Base-by-base conservation (phyloP, 768 basidiomycete genomes). In the Mycena polygramma region DNA sequence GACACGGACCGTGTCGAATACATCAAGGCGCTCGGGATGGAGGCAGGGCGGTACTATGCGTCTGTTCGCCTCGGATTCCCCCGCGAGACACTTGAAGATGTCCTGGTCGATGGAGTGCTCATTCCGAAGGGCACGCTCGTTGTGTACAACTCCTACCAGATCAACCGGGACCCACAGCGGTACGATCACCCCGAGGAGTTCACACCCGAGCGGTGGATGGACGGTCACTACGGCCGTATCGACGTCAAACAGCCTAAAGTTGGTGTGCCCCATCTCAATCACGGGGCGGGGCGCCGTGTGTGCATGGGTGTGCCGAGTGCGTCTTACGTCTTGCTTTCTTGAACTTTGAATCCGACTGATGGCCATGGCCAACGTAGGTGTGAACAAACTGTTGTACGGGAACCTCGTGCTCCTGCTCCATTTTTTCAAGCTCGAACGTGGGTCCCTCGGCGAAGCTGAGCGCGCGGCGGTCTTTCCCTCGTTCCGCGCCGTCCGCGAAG, bases 1-100 rank as follows among this genome's bases (percentile, higher is more conserved):
- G 68, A 69, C 54, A 69, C 68, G 37, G 68, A 63, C 45, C 68
- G 68, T 54, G 61, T 69, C 8, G 68, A 69, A 9, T 69, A 69
- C 45, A 63, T 69, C 68, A 69, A 62, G 22, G 68, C 68, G 46
- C 61, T 69, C 53, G 68, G 68, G 19, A 55, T 49, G 59, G 67
- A 68, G 20, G 67, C 60, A 35, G 67, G 67, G 0, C 59, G 67
- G 11, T 68, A 69, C 52, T 69, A 63, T 17, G 24, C 68, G 4
- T 57, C 68, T 19, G 51, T 69, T 41, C 68, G 68, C 10, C 55
- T 69, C 19, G 68, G 68, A 57, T 69, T 69, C 13, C 68, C 68
- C 7, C 59, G 68, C 41, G 68, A 69, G 35, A 69, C 68, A 22
- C 54, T 63, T 35, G 68, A 69, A 46, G 68, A 69, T 39, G 68